phyloP scores from a whole-genome alignment of 1,284 basidiomycete species.

The Cryptococcus sp. region DNA sequence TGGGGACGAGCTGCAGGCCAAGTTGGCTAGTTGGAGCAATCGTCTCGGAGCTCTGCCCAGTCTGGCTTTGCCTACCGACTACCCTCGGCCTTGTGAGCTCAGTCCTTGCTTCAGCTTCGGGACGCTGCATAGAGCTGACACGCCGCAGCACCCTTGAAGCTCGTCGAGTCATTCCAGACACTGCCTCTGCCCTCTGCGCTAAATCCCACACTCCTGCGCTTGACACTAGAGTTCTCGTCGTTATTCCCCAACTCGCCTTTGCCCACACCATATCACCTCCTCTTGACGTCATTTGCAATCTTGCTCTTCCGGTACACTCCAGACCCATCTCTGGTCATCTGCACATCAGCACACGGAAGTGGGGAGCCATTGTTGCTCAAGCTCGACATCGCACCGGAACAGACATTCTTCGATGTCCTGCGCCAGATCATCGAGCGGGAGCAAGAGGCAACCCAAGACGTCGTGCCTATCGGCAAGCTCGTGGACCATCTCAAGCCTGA shows the following conservation, averaged over 20 bases:
- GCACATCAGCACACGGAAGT: conserved; percentile 76
- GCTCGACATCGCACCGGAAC: conserved; percentile 78
- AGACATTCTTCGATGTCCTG: conserved; percentile 93
- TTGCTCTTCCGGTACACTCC: conserved; percentile 94
- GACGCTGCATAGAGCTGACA: not conserved
- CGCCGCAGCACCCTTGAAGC: conserved; percentile 61
- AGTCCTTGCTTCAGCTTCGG: not conserved
- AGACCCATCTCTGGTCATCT: conserved; percentile 91
- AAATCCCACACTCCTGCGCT: conserved; percentile 48
- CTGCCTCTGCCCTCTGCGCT: conserved; percentile 61
- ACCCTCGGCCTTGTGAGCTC: conserved; percentile 70
- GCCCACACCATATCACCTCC: conserved; percentile 86
- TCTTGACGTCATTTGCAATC: conserved; percentile 87
- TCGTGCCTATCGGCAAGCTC: conserved; percentile 78
- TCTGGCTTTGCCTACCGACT: conserved; percentile 93
- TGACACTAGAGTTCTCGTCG: conserved; percentile 72
- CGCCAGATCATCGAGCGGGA: conserved; percentile 63
- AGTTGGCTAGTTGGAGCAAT: conserved; percentile 51
- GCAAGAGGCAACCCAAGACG: conserved; percentile 78
- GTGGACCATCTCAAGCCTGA: conserved; percentile 70
- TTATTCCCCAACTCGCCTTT: conserved; percentile 49
- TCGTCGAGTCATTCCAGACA: conserved; percentile 75
- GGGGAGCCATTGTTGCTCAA: conserved; percentile 82
- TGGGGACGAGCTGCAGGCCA: conserved; percentile 5
- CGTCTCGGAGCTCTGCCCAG: conserved; percentile 70